Evolutionary conservation across 1,284 basidiomycete species (phyloP), one percentile per base, ranked within the genome.

Genomic region (Neonothopanus nambi): DNA sequence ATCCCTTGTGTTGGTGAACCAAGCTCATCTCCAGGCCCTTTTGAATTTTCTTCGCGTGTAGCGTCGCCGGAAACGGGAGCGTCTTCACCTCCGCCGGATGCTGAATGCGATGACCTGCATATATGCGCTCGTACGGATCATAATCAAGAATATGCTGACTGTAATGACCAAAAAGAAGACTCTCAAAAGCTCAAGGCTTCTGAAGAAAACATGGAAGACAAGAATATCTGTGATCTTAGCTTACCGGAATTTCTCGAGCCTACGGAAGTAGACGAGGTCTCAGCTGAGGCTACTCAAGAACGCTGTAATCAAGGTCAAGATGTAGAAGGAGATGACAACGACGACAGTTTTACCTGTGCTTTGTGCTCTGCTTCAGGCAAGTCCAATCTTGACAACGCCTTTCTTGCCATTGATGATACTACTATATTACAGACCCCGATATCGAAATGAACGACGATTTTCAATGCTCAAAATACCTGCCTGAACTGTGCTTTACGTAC

Each of bases 111-210:
- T 42, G 13, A 7, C 9, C 4, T 35, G 26, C 0, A 41, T 51
- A 51, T 44, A 51, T 51, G 49, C 48, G 48, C 38, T 30, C 26
- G 30, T 13, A 13, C 13, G 9, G 30, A 9, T 33, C 30, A 13
- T 33, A 5, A 9, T 4, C 13, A 3, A 33, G 9, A 11, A 8
- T 33, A 2, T 33, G 30, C 35, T n/a, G 13, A 11, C 15, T n/a
- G n/a, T n/a, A 35, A 17, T 11, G 21, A 28, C 26, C 11, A 51
- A 17, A 30, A 37, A 23, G 8, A 42, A n/a, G 12, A 24, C 21
- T 33, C 4, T 33, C n/a, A n/a, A n/a, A n/a, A n/a, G n/a, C n/a
- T n/a, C n/a, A n/a, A n/a, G n/a, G n/a, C n/a, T n/a, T n/a, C n/a
- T n/a, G n/a, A n/a, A n/a, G n/a, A n/a, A n/a, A n/a, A n/a, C n/a